phyloP scores from a whole-genome alignment of 2,329 filamentous ascomycete genomes.

The Conoideocrella luteorostrata region DNA sequence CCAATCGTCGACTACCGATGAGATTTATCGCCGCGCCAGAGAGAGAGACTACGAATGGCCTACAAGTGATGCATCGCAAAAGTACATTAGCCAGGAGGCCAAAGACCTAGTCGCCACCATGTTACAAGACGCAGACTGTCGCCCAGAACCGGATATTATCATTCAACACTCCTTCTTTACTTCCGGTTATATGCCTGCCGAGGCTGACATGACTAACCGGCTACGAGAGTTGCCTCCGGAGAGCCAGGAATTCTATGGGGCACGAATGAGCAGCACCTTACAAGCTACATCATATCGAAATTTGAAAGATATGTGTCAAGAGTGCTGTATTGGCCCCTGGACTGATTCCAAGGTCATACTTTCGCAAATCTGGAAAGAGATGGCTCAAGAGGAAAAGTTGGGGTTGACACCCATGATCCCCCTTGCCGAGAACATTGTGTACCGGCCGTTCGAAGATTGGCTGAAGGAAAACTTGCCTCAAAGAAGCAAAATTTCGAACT shows the following conservation, averaged over 20 bases:
- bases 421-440: constrained; percentile 54
- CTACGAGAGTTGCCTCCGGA: constrained; percentile 53
- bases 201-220: constrained; percentile 51
- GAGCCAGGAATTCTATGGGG: constrained; percentile 49
- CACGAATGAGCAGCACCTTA: constrained; percentile 38
- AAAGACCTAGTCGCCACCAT: constrained; percentile 73
- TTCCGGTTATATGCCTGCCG: constrained; percentile 63
- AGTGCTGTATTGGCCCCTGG: constrained; percentile 55
- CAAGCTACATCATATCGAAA: constrained; percentile 43
- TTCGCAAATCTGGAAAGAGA: constrained; percentile 58
- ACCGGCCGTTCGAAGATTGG: constrained; percentile 58
- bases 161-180: constrained; percentile 76
- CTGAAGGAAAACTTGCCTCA: constrained; percentile 40
- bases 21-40: constrained; percentile 68
- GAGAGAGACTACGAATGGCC: constrained; percentile 79
- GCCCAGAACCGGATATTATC: constrained; percentile 71
- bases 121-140: constrained; percentile 66
- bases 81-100: constrained; percentile 67
- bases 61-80: constrained; percentile 55
- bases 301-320: constrained; percentile 49
- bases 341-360: constrained; percentile 38
- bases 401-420: constrained; percentile 59
- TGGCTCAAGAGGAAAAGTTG: constrained; percentile 61
- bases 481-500: constrained; percentile 6
- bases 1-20: constrained; percentile 82